Evolutionary conservation across 2,329 filamentous ascomycete genomes (phyloP).

Genomic region (Penicillium sp.): DNA sequence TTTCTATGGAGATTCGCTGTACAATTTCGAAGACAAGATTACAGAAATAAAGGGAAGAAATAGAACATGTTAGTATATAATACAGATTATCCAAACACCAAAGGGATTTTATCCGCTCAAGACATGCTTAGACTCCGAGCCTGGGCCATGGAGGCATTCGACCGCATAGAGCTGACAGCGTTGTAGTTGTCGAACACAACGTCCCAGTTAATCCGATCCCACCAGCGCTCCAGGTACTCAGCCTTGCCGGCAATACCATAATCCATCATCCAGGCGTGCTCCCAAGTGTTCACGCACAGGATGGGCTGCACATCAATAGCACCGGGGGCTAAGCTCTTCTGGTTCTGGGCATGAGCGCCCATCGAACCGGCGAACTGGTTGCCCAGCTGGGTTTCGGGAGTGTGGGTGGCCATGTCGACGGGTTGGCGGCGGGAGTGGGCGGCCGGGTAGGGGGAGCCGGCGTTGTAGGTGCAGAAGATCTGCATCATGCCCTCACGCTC

Average conservation of each 20-base stretch:
- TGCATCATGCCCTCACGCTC: conserved; percentile 53
- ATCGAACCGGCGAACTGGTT: conserved; percentile 39
- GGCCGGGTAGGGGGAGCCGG: conserved; percentile 80
- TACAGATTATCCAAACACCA: conserved; percentile 26
- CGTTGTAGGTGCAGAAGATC: conserved; percentile 85
- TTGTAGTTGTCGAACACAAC: conserved; percentile 58
- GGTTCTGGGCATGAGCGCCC: conserved; percentile 34
- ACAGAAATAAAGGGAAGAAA: conserved; percentile 10
- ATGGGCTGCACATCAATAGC: conserved; percentile 66
- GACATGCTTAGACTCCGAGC: conserved; percentile 29
- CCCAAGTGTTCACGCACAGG: conserved; percentile 93
- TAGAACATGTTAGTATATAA: conserved; percentile 26
- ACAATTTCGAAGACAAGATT: conserved; percentile 13
- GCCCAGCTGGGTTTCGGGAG: conserved; percentile 32
- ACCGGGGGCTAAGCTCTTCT: conserved; percentile 40
- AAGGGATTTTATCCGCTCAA: conserved; percentile 17
- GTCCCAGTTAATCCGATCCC: conserved; percentile 83
- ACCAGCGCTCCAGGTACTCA: conserved; percentile 77
- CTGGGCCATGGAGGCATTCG: conserved; percentile 20
- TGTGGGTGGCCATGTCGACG: conserved; percentile 47
- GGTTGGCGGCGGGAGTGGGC: conserved; percentile 75
- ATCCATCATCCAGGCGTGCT: conserved; percentile 87
- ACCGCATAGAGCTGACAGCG: conserved; percentile 27
- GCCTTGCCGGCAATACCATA: conserved; percentile 76
- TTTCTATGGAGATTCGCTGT: conserved; percentile 20